These are phyloP conservation scores for Sicyos baderoa DNA, from an alignment of 306 rosid species.

Conservation along the genomic window DNA sequence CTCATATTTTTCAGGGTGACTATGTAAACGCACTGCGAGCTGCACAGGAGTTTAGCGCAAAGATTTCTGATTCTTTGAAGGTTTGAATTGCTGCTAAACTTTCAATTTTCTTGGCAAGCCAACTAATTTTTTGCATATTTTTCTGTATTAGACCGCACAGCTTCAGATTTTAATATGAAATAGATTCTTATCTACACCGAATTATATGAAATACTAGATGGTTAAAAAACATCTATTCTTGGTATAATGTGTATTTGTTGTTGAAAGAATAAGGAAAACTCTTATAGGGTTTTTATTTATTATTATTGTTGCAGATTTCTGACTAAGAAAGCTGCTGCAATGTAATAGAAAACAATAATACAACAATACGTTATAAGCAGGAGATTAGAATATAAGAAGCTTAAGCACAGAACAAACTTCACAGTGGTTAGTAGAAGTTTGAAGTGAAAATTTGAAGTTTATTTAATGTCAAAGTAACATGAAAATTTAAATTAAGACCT, in stretches of 20 bases:
- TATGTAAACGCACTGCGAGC: slow-evolving; percentile 76
- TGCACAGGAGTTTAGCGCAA: slow-evolving; percentile 74
- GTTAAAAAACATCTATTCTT: neutral
- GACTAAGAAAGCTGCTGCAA: neutral
- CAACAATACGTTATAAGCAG: neutral
- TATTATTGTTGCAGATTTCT: neutral
- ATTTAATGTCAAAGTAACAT: too few species aligned
- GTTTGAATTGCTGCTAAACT: slow-evolving; percentile 29
- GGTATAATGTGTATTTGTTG: neutral
- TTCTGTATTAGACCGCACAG: neutral
- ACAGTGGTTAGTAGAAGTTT: too few species aligned
- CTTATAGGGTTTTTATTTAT: neutral
- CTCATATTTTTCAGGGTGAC: slow-evolving; percentile 55
- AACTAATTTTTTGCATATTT: neutral
- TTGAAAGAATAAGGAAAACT: neutral
- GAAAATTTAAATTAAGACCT: too few species aligned
- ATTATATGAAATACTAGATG: neutral
- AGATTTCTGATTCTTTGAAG: slow-evolving; percentile 65
- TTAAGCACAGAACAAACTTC: neutral
- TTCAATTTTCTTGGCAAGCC: neutral
- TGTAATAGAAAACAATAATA: neutral
- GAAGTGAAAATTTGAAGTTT: too few species aligned
- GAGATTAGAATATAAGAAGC: neutral
- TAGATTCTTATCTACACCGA: neutral
- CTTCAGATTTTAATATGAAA: neutral